Evolutionary conservation across 1,284 basidiomycete genomes (phyloP), one percentile per base, ranked within the genome.

Genomic region (Sanghuangporus weigelae): DNA sequence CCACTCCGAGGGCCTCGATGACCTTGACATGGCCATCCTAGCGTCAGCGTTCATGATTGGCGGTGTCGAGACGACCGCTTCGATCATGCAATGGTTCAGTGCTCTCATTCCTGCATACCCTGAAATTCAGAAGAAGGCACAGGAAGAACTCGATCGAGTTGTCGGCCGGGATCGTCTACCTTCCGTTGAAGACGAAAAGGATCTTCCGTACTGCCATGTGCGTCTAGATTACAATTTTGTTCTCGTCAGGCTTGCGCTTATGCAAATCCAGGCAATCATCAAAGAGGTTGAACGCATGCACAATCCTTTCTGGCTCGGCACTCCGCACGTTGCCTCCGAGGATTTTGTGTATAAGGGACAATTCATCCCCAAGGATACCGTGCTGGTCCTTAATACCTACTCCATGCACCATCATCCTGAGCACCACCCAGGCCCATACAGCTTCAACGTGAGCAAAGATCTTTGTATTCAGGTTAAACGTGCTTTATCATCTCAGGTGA

Each of bases 31-130:
- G 61, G 73, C 73, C 54, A 75, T 79, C 64, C 68, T 79, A 7
- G 66, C 73, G 7, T 73, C 75, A n/a, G 78, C 73, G 11, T 78
- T 79, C 60, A 77, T 73, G 50, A 72, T 77, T 19, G 78, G 78
- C 3, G 79, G 79, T 39, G 75, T 78, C 36, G 73, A 79, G 57
- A 75, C 78, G 38, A 66, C 68, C 7, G 65, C 67, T 19, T 68
- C 67, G 16, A 64, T 67, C 8, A 64, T 78, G 54, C 70, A 75
- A 53, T 78, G 76, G 71, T 68, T 70, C 56, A 62, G 65, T 66
- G 68, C 69, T 44, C 69, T 67, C 21, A 71, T 69, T 68, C 71
- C 71, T 1, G 62, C 69, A 36, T 71, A 69, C 53, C 72, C 73
- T 2, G 72, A 74, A 23, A 64, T 71, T 10, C 69, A 70, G 51